These are phyloP conservation scores for Ascochyta koolunga DNA, from an alignment of 2,329 filamentous ascomycete genomes.

Conservation along the genomic window DNA sequence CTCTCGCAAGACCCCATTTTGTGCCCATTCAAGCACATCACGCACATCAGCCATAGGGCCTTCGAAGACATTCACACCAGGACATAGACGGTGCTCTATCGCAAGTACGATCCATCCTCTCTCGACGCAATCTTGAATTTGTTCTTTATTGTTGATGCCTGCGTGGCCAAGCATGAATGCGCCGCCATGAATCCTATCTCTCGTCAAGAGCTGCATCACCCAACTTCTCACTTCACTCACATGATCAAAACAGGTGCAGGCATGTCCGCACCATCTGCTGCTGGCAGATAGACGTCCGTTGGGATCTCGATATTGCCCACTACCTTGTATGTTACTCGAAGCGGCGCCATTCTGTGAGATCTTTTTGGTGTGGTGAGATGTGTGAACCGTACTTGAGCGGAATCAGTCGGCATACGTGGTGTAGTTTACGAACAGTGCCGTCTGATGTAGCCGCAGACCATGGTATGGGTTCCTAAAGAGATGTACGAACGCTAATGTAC, in stretches of 20 bases:
- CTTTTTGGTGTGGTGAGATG: neutral
- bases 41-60: conserved; percentile 22
- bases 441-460: neutral
- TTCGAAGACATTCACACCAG: conserved; percentile 18
- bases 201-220: neutral
- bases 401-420: neutral
- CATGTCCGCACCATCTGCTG: neutral
- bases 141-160: conserved; percentile 17
- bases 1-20: conserved; percentile 13
- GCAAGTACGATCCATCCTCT: conserved; percentile 18
- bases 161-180: conserved; percentile 23
- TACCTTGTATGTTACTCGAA: conserved; percentile 16
- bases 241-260: conserved; percentile 15
- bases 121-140: conserved; percentile 19
- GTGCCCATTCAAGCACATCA: conserved; percentile 17
- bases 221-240: neutral
- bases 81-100: conserved; percentile 22
- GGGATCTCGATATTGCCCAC: conserved; percentile 14
- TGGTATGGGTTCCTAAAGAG: neutral
- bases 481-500: conserved; percentile 8
- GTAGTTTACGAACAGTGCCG: neutral
- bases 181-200: conserved; percentile 18
- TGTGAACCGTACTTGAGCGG: neutral
- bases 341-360: neutral
- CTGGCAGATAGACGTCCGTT: conserved; percentile 19